These are phyloP conservation scores for Pseudogymnoascus sp. DNA, from an alignment of 2,329 filamentous ascomycete species.

Conservation along the genomic window DNA sequence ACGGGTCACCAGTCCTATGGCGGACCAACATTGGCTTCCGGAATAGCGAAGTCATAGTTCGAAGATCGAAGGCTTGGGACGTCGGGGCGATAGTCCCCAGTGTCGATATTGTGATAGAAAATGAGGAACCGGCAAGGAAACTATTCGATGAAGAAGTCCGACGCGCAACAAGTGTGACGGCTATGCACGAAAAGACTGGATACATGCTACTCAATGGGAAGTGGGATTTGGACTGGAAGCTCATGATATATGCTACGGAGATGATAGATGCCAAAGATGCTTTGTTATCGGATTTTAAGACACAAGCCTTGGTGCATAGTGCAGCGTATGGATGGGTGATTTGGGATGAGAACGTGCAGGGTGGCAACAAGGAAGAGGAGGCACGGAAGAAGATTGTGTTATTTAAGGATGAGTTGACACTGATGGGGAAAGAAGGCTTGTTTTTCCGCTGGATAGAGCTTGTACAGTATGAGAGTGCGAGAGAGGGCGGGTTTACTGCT, in stretches of 20 bases:
- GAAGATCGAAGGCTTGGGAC: conserved; percentile 69
- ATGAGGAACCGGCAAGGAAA: conserved; percentile 44
- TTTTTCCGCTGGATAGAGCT: conserved; percentile 93
- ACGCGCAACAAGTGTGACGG: conserved; percentile 59
- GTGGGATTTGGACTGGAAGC: conserved; percentile 81
- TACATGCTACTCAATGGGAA: conserved; percentile 77
- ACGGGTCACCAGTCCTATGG: conserved; percentile 63
- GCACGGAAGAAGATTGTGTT: conserved; percentile 66
- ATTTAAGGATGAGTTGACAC: conserved; percentile 68
- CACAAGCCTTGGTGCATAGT: conserved; percentile 61
- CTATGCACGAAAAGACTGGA: conserved; percentile 71
- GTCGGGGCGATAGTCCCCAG: conserved; percentile 36
- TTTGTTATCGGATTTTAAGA: conserved; percentile 58
- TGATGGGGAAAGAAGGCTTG: conserved; percentile 75
- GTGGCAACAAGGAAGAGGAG: conserved; percentile 46
- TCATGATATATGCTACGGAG: conserved; percentile 65
- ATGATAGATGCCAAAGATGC: conserved; percentile 23
- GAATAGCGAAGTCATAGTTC: conserved; percentile 72
- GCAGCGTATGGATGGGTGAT: conserved; percentile 64
- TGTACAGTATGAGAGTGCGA: conserved; percentile 76
- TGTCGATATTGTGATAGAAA: conserved; percentile 41
- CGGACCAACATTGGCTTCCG: conserved; percentile 67
- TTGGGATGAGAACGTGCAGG: conserved; percentile 50
- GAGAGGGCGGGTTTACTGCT: conserved; percentile 68
- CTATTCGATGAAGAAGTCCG: conserved; percentile 56